Percentiles rank a stretch among this genome's conserved stretches.
Evolutionary conservation across 2,329 filamentous ascomycete genomes (phyloP).

Genomic region (Colletotrichum sp.): DNA sequence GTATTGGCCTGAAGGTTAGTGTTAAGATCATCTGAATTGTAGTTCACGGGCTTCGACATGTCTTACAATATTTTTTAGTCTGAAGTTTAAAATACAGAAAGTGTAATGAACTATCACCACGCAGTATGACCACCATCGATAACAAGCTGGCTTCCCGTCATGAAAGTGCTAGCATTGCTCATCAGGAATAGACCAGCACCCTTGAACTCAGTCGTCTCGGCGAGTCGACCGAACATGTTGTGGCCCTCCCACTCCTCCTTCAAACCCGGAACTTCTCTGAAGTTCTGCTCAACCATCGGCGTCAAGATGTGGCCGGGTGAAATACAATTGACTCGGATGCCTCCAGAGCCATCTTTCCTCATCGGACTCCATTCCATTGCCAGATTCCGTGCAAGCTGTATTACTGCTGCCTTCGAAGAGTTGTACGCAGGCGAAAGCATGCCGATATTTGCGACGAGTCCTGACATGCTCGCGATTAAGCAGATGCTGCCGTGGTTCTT

Average conservation of each 20-base stretch:
- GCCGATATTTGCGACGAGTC: slow-evolving; percentile 59
- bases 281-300: slow-evolving; percentile 75
- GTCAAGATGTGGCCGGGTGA: slow-evolving; percentile 52
- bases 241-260: slow-evolving; percentile 68
- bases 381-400: slow-evolving; percentile 67
- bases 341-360: slow-evolving; percentile 44
- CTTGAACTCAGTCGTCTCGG: slow-evolving; percentile 63
- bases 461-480: slow-evolving; percentile 63
- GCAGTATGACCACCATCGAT: slow-evolving; percentile 63
- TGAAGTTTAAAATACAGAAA: background rate
- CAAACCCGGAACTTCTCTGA: slow-evolving; percentile 69
- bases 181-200: slow-evolving; percentile 66
- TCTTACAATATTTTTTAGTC: background rate
- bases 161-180: slow-evolving; percentile 67
- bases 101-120: slow-evolving; percentile 43
- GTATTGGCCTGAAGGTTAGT: background rate
- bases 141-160: slow-evolving; percentile 62
- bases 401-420: slow-evolving; percentile 68
- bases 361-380: slow-evolving; percentile 67
- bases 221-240: slow-evolving; percentile 74
- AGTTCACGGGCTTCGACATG: fast-evolving
- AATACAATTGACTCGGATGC: slow-evolving; percentile 62
- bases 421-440: slow-evolving; percentile 72
- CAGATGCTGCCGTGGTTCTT: slow-evolving; percentile 60
- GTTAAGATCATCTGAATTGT: background rate